Evolutionary conservation across 2,329 filamentous ascomycete genomes (phyloP).

Genomic region (Phialocephala subalpina): DNA sequence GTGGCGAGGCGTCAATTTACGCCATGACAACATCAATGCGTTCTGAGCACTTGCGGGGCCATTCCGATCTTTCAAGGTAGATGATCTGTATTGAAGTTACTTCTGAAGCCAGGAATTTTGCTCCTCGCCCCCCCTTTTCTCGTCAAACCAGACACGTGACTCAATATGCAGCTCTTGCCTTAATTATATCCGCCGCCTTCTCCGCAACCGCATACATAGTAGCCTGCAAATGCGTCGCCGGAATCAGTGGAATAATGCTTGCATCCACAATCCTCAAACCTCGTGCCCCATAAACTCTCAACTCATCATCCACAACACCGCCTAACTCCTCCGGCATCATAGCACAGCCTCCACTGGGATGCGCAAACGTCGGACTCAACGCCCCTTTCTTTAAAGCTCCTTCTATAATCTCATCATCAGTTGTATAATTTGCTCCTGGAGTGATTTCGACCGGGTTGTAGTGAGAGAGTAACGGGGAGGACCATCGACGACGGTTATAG

Average conservation of each 20-base stretch:
- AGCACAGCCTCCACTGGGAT: not conserved
- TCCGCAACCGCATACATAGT: not conserved
- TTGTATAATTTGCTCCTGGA: too few relatives aligned
- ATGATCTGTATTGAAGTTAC: too few relatives aligned
- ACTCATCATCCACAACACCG: not conserved
- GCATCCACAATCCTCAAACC: not conserved
- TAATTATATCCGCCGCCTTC: not conserved
- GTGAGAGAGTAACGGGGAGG: constrained; percentile 7
- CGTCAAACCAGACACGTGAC: too few relatives aligned
- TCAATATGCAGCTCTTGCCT: too few relatives aligned
- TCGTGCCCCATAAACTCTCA: not conserved
- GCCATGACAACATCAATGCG: too few relatives aligned
- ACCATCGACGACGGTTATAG: constrained; percentile 21
- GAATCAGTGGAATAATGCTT: not conserved
- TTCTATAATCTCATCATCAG: constrained; percentile 28
- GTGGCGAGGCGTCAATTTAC: too few relatives aligned
- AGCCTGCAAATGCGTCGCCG: not conserved
- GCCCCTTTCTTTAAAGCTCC: constrained; percentile 37
- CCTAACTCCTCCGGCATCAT: not conserved
- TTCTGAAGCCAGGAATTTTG: too few relatives aligned
- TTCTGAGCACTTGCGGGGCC: too few relatives aligned
- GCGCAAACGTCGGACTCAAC: constrained; percentile 30
- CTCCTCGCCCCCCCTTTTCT: too few relatives aligned
- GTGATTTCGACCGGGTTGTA: too few relatives aligned
- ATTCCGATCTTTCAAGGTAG: too few relatives aligned